phyloP scores from a whole-genome alignment of 2,329 filamentous ascomycete genomes.

The Curvularia eragrostidis region DNA sequence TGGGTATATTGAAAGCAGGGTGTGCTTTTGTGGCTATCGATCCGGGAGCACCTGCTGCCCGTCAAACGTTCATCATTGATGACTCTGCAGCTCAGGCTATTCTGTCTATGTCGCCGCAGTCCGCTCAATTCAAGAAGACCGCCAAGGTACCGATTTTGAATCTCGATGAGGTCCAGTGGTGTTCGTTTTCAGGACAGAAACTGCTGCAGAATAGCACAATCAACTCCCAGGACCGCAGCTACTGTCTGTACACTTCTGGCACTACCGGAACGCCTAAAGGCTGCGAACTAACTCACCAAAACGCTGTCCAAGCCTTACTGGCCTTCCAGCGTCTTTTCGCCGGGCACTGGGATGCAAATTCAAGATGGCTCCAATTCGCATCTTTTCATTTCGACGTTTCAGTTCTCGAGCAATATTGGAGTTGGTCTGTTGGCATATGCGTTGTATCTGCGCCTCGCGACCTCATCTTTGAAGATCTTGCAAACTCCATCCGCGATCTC shows the following conservation, averaged over 20 bases:
- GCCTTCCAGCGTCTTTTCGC: conserved; percentile 81
- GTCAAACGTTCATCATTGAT: conserved; percentile 78
- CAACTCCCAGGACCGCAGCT: conserved; percentile 67
- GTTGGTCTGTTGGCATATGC: conserved; percentile 87
- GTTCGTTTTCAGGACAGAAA: conserved; percentile 44
- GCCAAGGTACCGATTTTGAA: conserved; percentile 53
- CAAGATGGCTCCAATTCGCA: conserved; percentile 90
- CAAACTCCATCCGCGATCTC: conserved; percentile 72
- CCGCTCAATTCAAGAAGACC: conserved; percentile 46
- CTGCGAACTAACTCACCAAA: conserved; percentile 87
- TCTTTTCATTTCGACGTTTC: conserved; percentile 95
- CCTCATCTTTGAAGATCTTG: conserved; percentile 82
- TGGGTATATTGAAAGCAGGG: conserved; percentile 82
- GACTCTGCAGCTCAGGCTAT: conserved; percentile 74
- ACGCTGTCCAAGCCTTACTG: conserved; percentile 86
- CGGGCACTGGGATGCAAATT: conserved; percentile 73
- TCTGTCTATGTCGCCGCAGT: conserved; percentile 62
- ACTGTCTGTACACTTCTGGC: conserved; percentile 86
- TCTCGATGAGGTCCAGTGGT: conserved; percentile 52
- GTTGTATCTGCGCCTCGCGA: conserved; percentile 84
- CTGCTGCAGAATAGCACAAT: conserved; percentile 35
- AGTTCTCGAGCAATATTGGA: conserved; percentile 94
- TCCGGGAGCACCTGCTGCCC: conserved; percentile 70
- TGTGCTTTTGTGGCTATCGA: conserved; percentile 84
- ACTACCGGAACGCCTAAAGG: conserved; percentile 88